These are phyloP conservation scores for Monosporascus cannonballus DNA, from an alignment of 2,329 filamentous ascomycete genomes.

Conservation along the genomic window DNA sequence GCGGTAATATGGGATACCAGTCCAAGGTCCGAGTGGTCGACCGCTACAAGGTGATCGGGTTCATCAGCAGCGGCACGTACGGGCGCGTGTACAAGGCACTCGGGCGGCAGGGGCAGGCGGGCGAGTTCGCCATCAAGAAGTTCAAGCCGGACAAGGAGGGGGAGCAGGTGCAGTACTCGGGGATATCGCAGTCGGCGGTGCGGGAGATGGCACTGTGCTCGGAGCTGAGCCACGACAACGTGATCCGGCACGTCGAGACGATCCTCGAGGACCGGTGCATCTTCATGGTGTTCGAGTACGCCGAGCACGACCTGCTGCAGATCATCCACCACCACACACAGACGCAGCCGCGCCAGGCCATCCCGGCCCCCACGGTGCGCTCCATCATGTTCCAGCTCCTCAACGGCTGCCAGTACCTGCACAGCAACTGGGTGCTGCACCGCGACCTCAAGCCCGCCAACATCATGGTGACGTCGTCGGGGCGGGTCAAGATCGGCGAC, in stretches of 20 bases:
- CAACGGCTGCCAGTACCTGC: constrained; percentile 89
- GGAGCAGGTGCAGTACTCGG: constrained; percentile 88
- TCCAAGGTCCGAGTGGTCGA: constrained; percentile 86
- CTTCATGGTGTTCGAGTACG: constrained; percentile 99
- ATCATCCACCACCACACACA: constrained; percentile 98
- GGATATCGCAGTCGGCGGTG: constrained; percentile 94
- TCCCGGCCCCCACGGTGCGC: constrained; percentile 82
- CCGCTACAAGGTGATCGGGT: constrained; percentile 92
- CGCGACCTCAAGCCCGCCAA: constrained; percentile 96
- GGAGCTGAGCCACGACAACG: constrained; percentile 80
- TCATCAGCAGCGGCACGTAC: constrained; percentile 97
- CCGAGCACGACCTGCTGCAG: constrained; percentile 92
- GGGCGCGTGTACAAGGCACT: constrained; percentile 95
- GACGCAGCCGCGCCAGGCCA: constrained; percentile 70
- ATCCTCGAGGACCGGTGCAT: constrained; percentile 98
- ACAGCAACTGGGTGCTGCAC: constrained; percentile 95
- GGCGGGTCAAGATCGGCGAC: constrained; percentile 92
- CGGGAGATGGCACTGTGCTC: constrained; percentile 97
- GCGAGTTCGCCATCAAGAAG: constrained; percentile 98
- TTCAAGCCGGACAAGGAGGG: constrained; percentile 99
- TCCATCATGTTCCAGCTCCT: constrained; percentile 94
- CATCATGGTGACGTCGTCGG: constrained; percentile 91
- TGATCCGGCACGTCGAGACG: constrained; percentile 88
- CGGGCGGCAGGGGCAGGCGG: constrained; percentile 63
- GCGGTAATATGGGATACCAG: constrained; percentile 43